These are phyloP conservation scores for Cadophora malorum DNA, from an alignment of 2,329 filamentous ascomycete genomes.

Conservation along the genomic window DNA sequence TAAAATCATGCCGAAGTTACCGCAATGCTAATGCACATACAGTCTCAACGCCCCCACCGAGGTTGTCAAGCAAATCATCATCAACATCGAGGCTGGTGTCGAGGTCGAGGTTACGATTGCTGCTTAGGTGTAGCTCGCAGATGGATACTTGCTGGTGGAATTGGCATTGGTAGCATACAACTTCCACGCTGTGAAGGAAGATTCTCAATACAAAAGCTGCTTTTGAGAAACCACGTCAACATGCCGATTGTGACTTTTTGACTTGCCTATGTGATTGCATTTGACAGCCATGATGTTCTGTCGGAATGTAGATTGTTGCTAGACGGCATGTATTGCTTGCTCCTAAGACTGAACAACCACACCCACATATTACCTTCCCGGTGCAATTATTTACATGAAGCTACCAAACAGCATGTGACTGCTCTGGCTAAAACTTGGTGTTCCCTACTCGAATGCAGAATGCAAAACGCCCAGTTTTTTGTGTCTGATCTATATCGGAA, in stretches of 20 bases:
- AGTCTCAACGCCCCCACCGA: slow-evolving; percentile 96
- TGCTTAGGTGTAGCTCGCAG: slow-evolving; percentile 60
- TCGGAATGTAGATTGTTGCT: no score
- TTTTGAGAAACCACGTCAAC: slow-evolving; percentile 14
- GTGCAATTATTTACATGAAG: no score
- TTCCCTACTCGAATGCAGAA: no score
- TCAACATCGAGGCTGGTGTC: slow-evolving; percentile 94
- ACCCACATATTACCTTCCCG: no score
- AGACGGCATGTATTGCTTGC: no score
- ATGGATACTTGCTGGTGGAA: slow-evolving; percentile 10
- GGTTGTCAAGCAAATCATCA: slow-evolving; percentile 95
- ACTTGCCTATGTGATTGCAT: no score
- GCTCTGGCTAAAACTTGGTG: no score
- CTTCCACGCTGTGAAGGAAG: slow-evolving; percentile 35
- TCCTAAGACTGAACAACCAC: no score
- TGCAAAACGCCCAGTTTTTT: neutral
- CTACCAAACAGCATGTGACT: no score
- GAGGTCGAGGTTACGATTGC: slow-evolving; percentile 94
- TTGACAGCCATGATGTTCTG: no score
- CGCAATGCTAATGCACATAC: slow-evolving; percentile 34
- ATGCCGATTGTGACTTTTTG: neutral
- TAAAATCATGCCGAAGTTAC: slow-evolving; percentile 38
- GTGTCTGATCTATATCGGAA: neutral
- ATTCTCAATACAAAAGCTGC: slow-evolving; percentile 28
- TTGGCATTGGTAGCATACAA: slow-evolving; percentile 23